Conservation (phyloP, 257 asterid species). For the Ehretia macrophylla region DNA sequence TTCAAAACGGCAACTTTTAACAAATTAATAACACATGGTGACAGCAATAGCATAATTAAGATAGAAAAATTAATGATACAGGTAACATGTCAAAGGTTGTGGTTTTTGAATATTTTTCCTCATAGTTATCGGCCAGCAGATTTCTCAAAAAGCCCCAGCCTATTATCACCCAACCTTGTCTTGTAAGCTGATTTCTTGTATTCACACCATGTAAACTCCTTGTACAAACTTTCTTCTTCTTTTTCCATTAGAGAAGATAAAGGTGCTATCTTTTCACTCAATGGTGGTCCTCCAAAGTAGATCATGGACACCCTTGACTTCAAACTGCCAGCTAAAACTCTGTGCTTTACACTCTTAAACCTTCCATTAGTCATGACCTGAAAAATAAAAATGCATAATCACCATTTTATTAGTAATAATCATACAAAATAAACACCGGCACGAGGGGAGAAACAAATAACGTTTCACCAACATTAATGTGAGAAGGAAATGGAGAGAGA, state of each 20-base stretch:
- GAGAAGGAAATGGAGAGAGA: no score
- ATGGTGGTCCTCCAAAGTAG: constrained; percentile 22
- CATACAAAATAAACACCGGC: no score
- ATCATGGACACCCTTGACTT: constrained; percentile 19
- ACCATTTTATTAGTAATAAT: not conserved
- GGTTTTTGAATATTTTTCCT: no score
- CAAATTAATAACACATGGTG: no score
- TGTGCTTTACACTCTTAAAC: constrained; percentile 19
- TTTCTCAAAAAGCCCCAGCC: not conserved
- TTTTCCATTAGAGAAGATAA: constrained; percentile 14
- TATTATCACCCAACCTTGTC: constrained; percentile 10
- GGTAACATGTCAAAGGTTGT: no score
- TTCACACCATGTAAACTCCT: constrained; percentile 23
- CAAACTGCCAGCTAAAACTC: constrained; percentile 11
- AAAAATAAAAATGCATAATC: not conserved
- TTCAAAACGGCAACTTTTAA: no score
- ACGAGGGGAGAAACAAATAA: no score
- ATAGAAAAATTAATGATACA: no score
- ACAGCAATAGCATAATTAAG: no score
- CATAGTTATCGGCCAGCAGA: no score
- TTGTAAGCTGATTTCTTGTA: constrained; percentile 22
- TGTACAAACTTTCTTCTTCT: constrained; percentile 20
- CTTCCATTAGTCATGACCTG: constrained; percentile 27
- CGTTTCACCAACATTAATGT: no score
- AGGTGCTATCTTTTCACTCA: constrained; percentile 17